Evolutionary conservation across 371 early-diverging fungal species (phyloP), one percentile per base, ranked within the genome.

Genomic region (Circinella umbellata): DNA sequence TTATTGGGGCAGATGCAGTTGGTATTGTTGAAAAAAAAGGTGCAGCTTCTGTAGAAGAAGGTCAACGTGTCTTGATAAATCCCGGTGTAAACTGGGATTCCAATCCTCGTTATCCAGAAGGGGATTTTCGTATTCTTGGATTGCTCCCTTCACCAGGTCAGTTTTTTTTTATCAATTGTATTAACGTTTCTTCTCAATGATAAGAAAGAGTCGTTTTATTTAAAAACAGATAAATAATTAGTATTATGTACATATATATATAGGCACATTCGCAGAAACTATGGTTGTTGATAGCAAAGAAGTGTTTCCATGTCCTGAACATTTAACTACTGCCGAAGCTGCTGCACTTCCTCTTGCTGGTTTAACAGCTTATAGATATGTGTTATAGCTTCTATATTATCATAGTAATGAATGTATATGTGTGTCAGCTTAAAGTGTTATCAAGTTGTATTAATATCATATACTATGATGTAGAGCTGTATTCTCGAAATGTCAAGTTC

Each of bases 321-420:
- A 91, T 71, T 75, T 93, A 18, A 75, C 88, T 6, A 76, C 74
- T 49, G 80, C 77, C n/a, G 88, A 93, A 70, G 92, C 89, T 3
- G 90, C 92, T 17, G 89, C 91, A 39, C 69, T 93, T 54, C 91
- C 93, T 5, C 72, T 91, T 27, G 93, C 90, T 20, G 91, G 90
- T 36, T 68, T 93, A 64, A 93, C 93, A 11, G 92, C 92, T 15
- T 89, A 77, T 66, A 80, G 84, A 81, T 80, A 75, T 67, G 9
- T 34, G 17, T 86, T 89, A 51, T 85, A 86, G 48, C n/a, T 35
- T 47, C 36, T 48, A 42, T 9, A 10, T 61, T 35, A 51, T 14
- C 8, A 20, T 42, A 57, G 6, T 27, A 7, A 57, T 6, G 34
- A 42, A 51, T 51, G 15, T 14, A 6, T 3, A 15, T 51, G 51